Evolutionary conservation across 2,329 filamentous ascomycete species (phyloP).

Genomic region (Penicillium psychrosexuale): DNA sequence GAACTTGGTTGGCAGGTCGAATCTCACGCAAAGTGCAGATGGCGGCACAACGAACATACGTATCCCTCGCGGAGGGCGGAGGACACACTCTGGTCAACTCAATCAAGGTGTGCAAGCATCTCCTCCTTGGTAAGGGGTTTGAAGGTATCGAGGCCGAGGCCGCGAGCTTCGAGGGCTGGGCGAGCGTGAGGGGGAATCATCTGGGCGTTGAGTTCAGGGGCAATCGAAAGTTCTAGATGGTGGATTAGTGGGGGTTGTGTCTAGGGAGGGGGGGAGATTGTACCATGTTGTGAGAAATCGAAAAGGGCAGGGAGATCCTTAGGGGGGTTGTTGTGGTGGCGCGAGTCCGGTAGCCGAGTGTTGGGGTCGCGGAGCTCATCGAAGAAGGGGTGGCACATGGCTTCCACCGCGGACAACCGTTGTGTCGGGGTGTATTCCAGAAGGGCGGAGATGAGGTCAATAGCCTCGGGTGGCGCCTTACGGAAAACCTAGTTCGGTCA

Average conservation of each 20-base stretch:
- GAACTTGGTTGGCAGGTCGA: slow-evolving; percentile 14
- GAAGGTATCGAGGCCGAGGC: slow-evolving; percentile 91
- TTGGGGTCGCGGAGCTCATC: slow-evolving; percentile 90
- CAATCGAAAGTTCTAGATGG: slow-evolving; percentile 84
- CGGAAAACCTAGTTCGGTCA: slow-evolving; percentile 70
- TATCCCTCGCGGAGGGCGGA: slow-evolving; percentile 39
- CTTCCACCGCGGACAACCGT: slow-evolving; percentile 86
- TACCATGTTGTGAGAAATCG: slow-evolving; percentile 92
- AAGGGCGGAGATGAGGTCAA: slow-evolving; percentile 89
- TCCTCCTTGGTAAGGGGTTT: slow-evolving; percentile 87
- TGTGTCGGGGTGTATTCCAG: slow-evolving; percentile 98
- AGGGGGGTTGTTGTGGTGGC: slow-evolving; percentile 74
- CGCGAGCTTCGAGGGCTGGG: slow-evolving; percentile 68
- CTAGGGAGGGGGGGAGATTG: slow-evolving; percentile 28
- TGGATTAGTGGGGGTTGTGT: slow-evolving; percentile 7
- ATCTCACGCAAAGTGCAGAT: slow-evolving; percentile 30
- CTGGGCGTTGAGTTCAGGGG: slow-evolving; percentile 78
- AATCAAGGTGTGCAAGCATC: slow-evolving; percentile 97
- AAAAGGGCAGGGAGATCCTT: slow-evolving; percentile 86
- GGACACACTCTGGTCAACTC: slow-evolving; percentile 47
- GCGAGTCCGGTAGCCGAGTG: slow-evolving; percentile 89
- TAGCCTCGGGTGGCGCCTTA: slow-evolving; percentile 87
- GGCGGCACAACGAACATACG: slow-evolving; percentile 35
- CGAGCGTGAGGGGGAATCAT: slow-evolving; percentile 82
- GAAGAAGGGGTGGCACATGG: slow-evolving; percentile 98